Evolutionary conservation across 768 basidiomycete genomes (phyloP), one percentile per base, ranked within the genome.

Genomic region (Coprinopsis marcescibilis): DNA sequence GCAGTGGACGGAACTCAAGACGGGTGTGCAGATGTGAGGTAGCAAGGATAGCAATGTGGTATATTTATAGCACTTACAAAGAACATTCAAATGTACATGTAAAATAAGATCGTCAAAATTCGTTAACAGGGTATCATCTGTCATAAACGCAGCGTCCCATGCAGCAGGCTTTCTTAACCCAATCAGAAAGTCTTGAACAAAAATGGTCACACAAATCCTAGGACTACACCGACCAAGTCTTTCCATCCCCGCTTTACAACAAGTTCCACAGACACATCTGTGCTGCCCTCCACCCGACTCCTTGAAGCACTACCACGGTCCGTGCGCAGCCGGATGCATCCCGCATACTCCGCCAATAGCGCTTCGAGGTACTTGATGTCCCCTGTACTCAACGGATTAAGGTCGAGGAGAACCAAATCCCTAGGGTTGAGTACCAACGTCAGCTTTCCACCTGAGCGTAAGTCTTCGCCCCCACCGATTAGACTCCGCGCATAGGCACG

Each of bases 361-460:
- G 86, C 90, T 59, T 88, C 85, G 26, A 89, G 65, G 58, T 89
- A 90, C 34, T 68, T 70, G n/a, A 73, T 81, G 51, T 91, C 89
- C 38, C 81, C 57, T 3, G 69, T 65, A 56, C 88, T 91, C 48
- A 88, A 63, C 5, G 87, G 81, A 1, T 86, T 83, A 0, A 91
- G 73, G 58, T 85, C 85, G 38, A 91, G 81, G 12, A 77, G 68
- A 10, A 78, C 45, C 6, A 90, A 66, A 49, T 88, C 84, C 54
- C 72, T 78, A 10, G 85, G 77, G 1, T 75, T 70, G 14, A 89
- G 61, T 23, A 57, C 57, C 10, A 80, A 36, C 15, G 19, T 43
- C 29, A 35, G n/a, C 24, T 11, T 13, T 21, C 17, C 25, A 30
- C 64, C 34, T 75, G n/a, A n/a, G n/a, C n/a, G n/a, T n/a, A n/a